Conservation (phyloP, 441 rosid genomes). For the Gossypium schwendimanii region DNA sequence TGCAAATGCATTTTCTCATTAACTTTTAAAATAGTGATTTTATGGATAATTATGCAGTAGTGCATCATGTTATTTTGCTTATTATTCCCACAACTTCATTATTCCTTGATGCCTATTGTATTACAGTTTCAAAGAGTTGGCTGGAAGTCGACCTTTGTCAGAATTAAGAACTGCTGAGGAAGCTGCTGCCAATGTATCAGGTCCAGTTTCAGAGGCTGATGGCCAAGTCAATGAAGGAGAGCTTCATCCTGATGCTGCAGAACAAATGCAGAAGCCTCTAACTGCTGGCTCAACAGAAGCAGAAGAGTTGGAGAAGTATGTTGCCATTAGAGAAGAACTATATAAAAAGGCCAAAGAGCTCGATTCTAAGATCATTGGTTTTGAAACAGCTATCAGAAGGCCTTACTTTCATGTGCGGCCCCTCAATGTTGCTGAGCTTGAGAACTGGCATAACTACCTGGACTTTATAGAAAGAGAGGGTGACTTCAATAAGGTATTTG, state of each 20-base stretch:
- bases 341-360: slow-evolving; percentile 91
- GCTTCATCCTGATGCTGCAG: slow-evolving; percentile 45
- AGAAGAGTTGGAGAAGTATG: slow-evolving; percentile 89
- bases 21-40: background rate
- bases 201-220: slow-evolving; percentile 34
- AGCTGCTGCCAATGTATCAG: slow-evolving; percentile 34
- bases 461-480: slow-evolving; percentile 74
- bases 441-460: slow-evolving; percentile 91
- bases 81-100: slow-evolving; percentile 6
- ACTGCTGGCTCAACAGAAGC: slow-evolving; percentile 70
- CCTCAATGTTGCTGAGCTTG: slow-evolving; percentile 80
- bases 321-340: slow-evolving; percentile 74
- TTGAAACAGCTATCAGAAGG: slow-evolving; percentile 88
- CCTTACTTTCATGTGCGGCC: slow-evolving; percentile 97
- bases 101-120: slow-evolving; percentile 13
- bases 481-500: slow-evolving; percentile 85
- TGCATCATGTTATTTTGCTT: slow-evolving; percentile 1
- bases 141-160: slow-evolving; percentile 64
- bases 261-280: slow-evolving; percentile 50
- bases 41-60: background rate
- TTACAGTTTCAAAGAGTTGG: slow-evolving; percentile 78
- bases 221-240: slow-evolving; percentile 48
- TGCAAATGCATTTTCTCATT: background rate
- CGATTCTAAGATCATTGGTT: slow-evolving; percentile 80
- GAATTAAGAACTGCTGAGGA: slow-evolving; percentile 76